Percentiles rank a stretch among this genome's conserved stretches.
These are phyloP conservation scores for Cyclocybe aegerita DNA, from an alignment of 768 basidiomycete genomes.

Conservation along the genomic window DNA sequence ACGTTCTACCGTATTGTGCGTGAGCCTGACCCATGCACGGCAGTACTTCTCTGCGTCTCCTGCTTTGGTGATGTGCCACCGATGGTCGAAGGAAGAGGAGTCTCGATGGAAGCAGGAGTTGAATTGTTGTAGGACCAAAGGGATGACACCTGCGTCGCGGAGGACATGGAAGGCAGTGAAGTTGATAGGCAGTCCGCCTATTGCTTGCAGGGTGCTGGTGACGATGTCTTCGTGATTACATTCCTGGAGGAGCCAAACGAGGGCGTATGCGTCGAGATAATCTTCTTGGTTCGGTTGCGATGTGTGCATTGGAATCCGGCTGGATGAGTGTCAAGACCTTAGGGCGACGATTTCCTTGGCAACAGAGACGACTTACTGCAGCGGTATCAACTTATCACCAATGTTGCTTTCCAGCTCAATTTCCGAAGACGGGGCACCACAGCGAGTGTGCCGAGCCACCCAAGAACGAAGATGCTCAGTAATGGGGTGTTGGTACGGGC, in stretches of 20 bases:
- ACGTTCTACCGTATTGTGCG: constrained; percentile 30
- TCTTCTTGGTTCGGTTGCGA: constrained; percentile 23
- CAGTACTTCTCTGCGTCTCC: constrained; percentile 36
- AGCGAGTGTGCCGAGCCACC: constrained; percentile 2
- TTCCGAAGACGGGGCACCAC: not conserved
- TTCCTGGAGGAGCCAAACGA: constrained; percentile 37
- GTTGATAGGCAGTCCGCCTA: constrained; percentile 36
- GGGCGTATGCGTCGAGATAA: constrained; percentile 32
- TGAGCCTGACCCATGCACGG: constrained; percentile 40
- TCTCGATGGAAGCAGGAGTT: constrained; percentile 38
- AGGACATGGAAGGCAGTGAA: constrained; percentile 37
- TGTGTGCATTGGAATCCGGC: constrained; percentile 9
- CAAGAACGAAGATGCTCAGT: constrained; percentile 31
- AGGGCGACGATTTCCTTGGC: not conserved
- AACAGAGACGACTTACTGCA: constrained; percentile 1
- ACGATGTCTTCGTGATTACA: constrained; percentile 31
- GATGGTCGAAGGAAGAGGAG: constrained; percentile 26
- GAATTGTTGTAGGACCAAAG: constrained; percentile 33
- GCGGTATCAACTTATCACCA: constrained; percentile 6
- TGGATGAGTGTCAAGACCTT: not conserved
- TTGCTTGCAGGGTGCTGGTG: constrained; percentile 31
- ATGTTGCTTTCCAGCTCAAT: constrained; percentile 11
- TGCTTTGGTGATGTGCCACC: constrained; percentile 36
- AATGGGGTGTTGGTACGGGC: constrained; percentile 41
- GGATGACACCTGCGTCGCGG: constrained; percentile 32